A percentile compares a stretch with the other conserved stretches of the same genome.
These are phyloP conservation scores for Calonectria pteridis DNA, from an alignment of 2,329 filamentous ascomycete genomes.

Conservation along the genomic window DNA sequence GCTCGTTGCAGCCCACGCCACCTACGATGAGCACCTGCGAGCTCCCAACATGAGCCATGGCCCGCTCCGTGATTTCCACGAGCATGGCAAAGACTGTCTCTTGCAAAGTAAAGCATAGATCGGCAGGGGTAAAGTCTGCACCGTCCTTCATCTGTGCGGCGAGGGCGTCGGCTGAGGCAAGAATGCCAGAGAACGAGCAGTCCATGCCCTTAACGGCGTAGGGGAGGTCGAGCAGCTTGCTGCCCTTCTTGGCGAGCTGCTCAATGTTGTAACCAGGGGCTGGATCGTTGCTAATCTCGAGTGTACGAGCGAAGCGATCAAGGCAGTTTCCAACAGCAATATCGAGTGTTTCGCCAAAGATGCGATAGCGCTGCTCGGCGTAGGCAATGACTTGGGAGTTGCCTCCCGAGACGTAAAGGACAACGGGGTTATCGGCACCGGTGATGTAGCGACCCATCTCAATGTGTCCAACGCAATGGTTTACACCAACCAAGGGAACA, in stretches of 20 bases:
- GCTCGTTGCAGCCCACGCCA: conserved; percentile 94
- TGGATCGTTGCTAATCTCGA: conserved; percentile 94
- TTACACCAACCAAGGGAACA: conserved; percentile 92
- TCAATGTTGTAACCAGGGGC: conserved; percentile 99
- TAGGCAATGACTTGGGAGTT: conserved; percentile 99
- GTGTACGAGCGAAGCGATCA: conserved; percentile 92
- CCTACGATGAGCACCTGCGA: conserved; percentile 94
- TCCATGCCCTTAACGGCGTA: conserved; percentile 99
- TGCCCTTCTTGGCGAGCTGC: conserved; percentile 83
- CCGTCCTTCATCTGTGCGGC: conserved; percentile 73
- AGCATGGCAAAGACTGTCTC: conserved; percentile 98
- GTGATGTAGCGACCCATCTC: conserved; percentile 98
- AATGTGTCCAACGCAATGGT: conserved; percentile 98
- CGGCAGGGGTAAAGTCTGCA: conserved; percentile 79
- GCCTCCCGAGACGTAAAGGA: conserved; percentile 94
- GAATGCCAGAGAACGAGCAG: conserved; percentile 93
- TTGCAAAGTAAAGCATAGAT: conserved; percentile 94
- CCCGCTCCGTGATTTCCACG: conserved; percentile 97
- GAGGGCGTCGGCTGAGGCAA: conserved; percentile 84
- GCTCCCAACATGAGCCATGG: conserved; percentile 97
- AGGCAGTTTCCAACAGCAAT: conserved; percentile 98
- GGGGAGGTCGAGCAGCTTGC: conserved; percentile 84
- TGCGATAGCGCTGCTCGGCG: conserved; percentile 92
- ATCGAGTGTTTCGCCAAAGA: conserved; percentile 97
- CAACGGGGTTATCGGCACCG: conserved; percentile 89